Evolutionary conservation across 768 basidiomycete genomes (phyloP), one percentile per base, ranked within the genome.

Genomic region (Podaxis rugospora): DNA sequence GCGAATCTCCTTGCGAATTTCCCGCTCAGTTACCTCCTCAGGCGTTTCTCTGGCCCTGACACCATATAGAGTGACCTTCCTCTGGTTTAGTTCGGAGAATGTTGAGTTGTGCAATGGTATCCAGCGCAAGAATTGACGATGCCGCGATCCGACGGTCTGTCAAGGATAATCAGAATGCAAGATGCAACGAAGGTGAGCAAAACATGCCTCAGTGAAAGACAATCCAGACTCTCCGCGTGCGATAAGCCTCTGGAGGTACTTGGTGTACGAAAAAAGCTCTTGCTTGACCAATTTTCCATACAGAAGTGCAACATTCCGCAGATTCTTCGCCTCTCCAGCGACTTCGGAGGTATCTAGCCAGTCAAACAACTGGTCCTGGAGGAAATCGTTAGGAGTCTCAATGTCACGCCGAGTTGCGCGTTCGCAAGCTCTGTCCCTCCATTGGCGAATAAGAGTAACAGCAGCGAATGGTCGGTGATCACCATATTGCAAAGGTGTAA

Each of bases 401-500:
- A 79, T 74, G 57, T 87, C 84, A 14, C 88, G 80, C 32, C 88
- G 79, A 57, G 80, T 79, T 5, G 88, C 87, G 18, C 87, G 83
- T 63, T 85, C 84, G 59, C 80, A 81, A 28, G 82, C 82, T 62
- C 79, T 83, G 55, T 83, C 81, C 37, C 84, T 78, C 81, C 89
- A 90, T 35, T 78, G 76, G 2, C 76, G 77, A 54, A 93, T 82
- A 42, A 93, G 77, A 18, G 87, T 87, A 6, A 83, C 85, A 1
- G 87, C 89, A 28, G 85, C 90, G 67, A 87, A 89, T 1, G 89
- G 84, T 36, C 92, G 79, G 65, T 93, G 92, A 47, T 92, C 87
- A 9, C 92, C 92, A 62, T 88, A 92, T 71, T 93, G 92, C 16
- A 90, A 75, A 2, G 86, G 83, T 0, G 91, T 90, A 27, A 93